phyloP scores from a whole-genome alignment of 2,329 filamentous ascomycete genomes.

The Capronia americana region DNA sequence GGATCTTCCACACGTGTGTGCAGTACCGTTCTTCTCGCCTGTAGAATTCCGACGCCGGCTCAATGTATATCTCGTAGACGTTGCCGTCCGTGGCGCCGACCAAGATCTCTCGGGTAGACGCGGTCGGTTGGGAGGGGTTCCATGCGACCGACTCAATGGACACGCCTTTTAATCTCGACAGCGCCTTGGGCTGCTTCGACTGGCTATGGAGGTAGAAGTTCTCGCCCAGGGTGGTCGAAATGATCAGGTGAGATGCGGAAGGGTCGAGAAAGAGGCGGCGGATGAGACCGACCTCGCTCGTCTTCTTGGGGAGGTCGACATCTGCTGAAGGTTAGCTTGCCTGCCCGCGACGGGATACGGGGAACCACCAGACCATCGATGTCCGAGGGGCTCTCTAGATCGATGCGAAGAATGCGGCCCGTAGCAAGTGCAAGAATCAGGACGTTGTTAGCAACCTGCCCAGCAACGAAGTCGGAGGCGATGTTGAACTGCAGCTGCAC shows the following conservation, averaged over 20 bases:
- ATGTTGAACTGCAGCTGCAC: conserved; percentile 95
- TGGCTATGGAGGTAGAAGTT: conserved; percentile 98
- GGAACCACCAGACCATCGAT: conserved; percentile 73
- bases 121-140: conserved; percentile 91
- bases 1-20: conserved; percentile 79
- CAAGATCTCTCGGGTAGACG: conserved; percentile 92
- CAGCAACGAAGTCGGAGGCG: conserved; percentile 92
- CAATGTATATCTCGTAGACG: conserved; percentile 93
- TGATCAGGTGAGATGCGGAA: conserved; percentile 89
- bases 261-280: conserved; percentile 97
- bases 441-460: conserved; percentile 97
- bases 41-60: conserved; percentile 93
- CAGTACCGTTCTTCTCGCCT: conserved; percentile 92
- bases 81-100: conserved; percentile 91
- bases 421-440: conserved; percentile 90
- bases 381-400: conserved; percentile 89
- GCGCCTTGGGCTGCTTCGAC: conserved; percentile 81
- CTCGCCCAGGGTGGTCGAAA: conserved; percentile 89
- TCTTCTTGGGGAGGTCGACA: conserved; percentile 94
- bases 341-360: not conserved
- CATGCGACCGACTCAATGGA: conserved; percentile 89
- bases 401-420: conserved; percentile 89
- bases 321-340: conserved; percentile 63
- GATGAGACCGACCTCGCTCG: conserved; percentile 89
- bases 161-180: conserved; percentile 83